A percentile compares a stretch with the other conserved stretches of the same genome.
These are phyloP conservation scores for Camelina laxa DNA, from an alignment of 345 rosid genomes.

Conservation along the genomic window DNA sequence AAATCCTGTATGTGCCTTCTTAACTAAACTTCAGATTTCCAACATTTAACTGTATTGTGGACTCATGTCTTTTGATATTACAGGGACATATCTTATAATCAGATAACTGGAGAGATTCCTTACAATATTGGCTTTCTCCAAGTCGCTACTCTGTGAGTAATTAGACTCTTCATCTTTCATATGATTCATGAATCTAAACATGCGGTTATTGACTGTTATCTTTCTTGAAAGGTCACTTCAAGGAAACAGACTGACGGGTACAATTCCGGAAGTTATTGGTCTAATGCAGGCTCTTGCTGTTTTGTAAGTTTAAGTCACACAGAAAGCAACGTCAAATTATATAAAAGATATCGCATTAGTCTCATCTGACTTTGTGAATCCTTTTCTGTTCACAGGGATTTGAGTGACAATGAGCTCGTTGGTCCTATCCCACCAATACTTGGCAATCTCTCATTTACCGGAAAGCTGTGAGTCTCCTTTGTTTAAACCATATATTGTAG, in stretches of 20 bases:
- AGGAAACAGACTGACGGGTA: constrained; percentile 78
- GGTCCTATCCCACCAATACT: constrained; percentile 91
- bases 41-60: background rate
- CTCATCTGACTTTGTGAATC: background rate
- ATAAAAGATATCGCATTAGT: background rate
- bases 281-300: constrained; percentile 99
- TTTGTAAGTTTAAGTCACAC: constrained; percentile 57
- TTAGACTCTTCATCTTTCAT: background rate
- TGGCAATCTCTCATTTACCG: constrained; percentile 90
- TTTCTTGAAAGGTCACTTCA: constrained; percentile 73
- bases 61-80: background rate
- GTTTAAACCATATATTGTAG: background rate
- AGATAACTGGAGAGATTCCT: constrained; percentile 84
- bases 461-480: constrained; percentile 70
- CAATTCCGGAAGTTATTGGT: constrained; percentile 90
- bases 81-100: constrained; percentile 94
- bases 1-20: constrained; percentile 69
- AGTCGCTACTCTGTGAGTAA: constrained; percentile 92
- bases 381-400: constrained; percentile 53
- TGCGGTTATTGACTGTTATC: background rate
- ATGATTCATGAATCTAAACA: background rate
- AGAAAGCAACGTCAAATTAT: background rate
- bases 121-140: constrained; percentile 94
- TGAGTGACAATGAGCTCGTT: constrained; percentile 89
- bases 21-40: background rate